Evolutionary conservation across 768 basidiomycete species (phyloP).

Genomic region (Flagelloscypha sp.): DNA sequence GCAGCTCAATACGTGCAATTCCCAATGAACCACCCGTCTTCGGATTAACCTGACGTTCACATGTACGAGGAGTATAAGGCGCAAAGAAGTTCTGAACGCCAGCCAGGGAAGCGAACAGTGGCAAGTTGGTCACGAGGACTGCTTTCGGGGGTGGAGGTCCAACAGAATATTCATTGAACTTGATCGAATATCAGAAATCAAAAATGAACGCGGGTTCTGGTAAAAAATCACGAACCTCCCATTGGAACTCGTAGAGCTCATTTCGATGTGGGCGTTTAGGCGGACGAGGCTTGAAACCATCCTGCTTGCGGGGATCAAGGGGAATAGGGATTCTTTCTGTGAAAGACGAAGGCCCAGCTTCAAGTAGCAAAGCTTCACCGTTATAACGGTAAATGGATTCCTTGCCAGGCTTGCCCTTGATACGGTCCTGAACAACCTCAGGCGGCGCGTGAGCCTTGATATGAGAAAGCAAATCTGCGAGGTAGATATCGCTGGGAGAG

Average conservation of each 20-base stretch:
- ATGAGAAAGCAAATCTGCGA: slow-evolving; percentile 29
- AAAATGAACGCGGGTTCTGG: slow-evolving; percentile 5
- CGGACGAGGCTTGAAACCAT: slow-evolving; percentile 20
- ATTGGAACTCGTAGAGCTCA: slow-evolving; percentile 39
- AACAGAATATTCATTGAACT: slow-evolving; percentile 72
- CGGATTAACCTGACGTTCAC: slow-evolving; percentile 74
- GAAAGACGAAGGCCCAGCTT: slow-evolving; percentile 14
- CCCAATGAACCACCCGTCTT: slow-evolving; percentile 79
- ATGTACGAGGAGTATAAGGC: slow-evolving; percentile 54
- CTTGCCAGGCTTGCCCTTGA: slow-evolving; percentile 61
- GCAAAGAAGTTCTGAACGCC: slow-evolving; percentile 58
- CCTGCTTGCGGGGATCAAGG: slow-evolving; percentile 48
- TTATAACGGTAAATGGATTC: slow-evolving; percentile 45
- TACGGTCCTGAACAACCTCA: slow-evolving; percentile 30
- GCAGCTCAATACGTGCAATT: slow-evolving; percentile 66
- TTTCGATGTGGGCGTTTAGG: slow-evolving; percentile 22
- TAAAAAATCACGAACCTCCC: slow-evolving; percentile 40
- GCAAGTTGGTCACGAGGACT: slow-evolving; percentile 64
- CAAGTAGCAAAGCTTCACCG: slow-evolving; percentile 45
- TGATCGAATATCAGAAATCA: slow-evolving; percentile 6
- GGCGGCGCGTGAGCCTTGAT: slow-evolving; percentile 24
- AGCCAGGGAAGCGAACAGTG: slow-evolving; percentile 56
- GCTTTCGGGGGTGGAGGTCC: slow-evolving; percentile 67
- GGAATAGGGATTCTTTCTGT: slow-evolving; percentile 25
- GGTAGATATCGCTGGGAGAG: slow-evolving; percentile 11